These are phyloP conservation scores for Fusarium tupiense DNA, from an alignment of 2,329 filamentous ascomycete species.

Conservation along the genomic window DNA sequence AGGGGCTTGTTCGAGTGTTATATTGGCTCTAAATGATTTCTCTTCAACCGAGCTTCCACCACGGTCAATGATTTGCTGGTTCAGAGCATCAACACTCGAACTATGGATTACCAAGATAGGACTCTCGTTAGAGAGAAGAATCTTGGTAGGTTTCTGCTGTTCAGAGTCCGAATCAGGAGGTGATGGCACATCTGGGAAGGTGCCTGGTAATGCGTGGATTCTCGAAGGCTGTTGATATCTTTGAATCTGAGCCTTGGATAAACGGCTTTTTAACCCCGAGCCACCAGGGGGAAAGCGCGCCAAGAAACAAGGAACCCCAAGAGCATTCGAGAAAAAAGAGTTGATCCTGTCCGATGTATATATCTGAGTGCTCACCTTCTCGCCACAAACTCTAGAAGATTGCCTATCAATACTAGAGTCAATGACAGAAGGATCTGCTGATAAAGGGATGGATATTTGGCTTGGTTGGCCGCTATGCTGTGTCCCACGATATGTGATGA, in stretches of 20 bases:
- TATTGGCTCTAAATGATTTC: constrained; percentile 87
- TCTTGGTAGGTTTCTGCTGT: constrained; percentile 56
- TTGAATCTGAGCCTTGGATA: constrained; percentile 76
- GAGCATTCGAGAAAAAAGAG: constrained; percentile 77
- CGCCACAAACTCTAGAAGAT: constrained; percentile 82
- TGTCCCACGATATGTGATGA: constrained; percentile 62
- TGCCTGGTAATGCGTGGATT: constrained; percentile 56
- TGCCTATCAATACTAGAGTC: constrained; percentile 52
- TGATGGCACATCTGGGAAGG: constrained; percentile 64
- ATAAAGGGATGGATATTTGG: constrained; percentile 70
- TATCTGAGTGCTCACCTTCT: constrained; percentile 74
- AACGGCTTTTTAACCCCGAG: constrained; percentile 67
- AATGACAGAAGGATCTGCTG: constrained; percentile 71
- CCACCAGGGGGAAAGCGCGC: constrained; percentile 82
- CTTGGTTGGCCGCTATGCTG: constrained; percentile 37
- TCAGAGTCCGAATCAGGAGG: constrained; percentile 68
- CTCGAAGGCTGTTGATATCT: constrained; percentile 58
- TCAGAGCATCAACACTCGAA: constrained; percentile 81
- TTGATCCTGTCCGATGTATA: constrained; percentile 76
- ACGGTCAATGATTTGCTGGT: constrained; percentile 72
- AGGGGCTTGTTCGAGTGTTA: constrained; percentile 70
- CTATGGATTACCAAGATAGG: constrained; percentile 87
- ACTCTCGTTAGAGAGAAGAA: constrained; percentile 91
- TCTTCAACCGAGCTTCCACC: constrained; percentile 73
- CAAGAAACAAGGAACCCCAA: constrained; percentile 83